Base-by-base conservation (phyloP, 139 green algal genomes). In the Nannochloris sp. region DNA sequence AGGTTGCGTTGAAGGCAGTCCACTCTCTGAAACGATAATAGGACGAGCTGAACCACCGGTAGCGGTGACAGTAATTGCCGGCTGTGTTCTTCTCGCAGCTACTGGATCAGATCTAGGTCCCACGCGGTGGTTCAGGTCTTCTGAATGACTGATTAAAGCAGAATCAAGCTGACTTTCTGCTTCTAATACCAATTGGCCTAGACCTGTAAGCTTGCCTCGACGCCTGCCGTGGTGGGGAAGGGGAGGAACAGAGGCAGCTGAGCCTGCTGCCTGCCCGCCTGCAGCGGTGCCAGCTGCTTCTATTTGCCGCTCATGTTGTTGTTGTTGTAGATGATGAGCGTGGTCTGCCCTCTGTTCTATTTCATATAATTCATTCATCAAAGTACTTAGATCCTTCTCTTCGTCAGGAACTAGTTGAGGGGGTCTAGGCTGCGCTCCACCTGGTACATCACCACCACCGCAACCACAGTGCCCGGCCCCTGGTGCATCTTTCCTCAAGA, bases 281-380 rank as follows among this genome's bases (percentile, higher is more conserved):
- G 48, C 33, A 29, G 58, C 58, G 53, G 25, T 2, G 27, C 14
- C 4, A 32, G 60, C 37, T 48, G 34, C 60, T 46, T 32, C n/a
- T 32, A 33, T 66, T 46, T 46, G 42, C 58, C 24, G 42, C 24
- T 4, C 44, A 29, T 12, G 39, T 44, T 2, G 35, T 24, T 5
- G 15, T 19, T 30, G 32, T 27, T 4, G 58, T 29, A 19, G 8
- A 23, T 3, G 32, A 24, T n/a, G 15, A 62, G 55, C 23, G 15
- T 13, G 37, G 47, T 25, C n/a, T 1, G 7, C 12, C 23, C 5
- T 23, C 29, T 44, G 24, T 15, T 53, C 44, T 42, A 37, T 19
- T 24, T 60, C 12, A 42, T 61, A 45, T 12, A 60, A 8, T 25
- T 61, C 44, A 27, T 73, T 54, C 67, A 73, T 68, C 12, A 65